These are phyloP conservation scores for Ophiostoma pallidulum DNA, from an alignment of 2,329 filamentous ascomycete genomes.

Conservation along the genomic window DNA sequence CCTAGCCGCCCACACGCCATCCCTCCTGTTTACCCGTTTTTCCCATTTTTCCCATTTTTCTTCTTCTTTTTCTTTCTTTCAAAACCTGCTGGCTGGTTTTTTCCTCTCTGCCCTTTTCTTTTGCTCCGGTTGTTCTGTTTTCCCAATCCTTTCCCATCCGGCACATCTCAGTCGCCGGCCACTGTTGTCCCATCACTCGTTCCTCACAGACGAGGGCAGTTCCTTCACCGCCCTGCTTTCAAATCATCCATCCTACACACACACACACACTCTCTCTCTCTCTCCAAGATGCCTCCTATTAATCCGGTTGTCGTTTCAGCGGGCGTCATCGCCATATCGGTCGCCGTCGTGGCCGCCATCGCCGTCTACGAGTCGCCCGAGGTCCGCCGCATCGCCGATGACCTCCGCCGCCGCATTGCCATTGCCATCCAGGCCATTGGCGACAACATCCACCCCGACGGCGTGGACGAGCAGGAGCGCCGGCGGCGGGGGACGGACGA, in stretches of 20 bases:
- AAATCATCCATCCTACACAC: background rate
- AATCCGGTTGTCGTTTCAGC: constrained; percentile 48
- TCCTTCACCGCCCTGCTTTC: background rate
- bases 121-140: background rate
- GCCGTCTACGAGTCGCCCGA: constrained; percentile 57
- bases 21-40: background rate
- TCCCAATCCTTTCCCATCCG: too few species aligned
- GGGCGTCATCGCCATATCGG: constrained; percentile 47
- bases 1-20: background rate
- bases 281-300: constrained; percentile 40
- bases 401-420: constrained; percentile 52
- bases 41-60: background rate
- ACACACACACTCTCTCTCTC: background rate
- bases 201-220: too few species aligned
- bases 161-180: background rate
- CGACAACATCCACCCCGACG: constrained; percentile 41
- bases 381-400: constrained; percentile 50
- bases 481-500: constrained; percentile 22
- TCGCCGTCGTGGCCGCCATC: constrained; percentile 48
- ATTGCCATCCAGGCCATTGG: constrained; percentile 50
- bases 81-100: background rate
- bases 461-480: constrained; percentile 14
- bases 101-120: background rate
- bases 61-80: background rate
- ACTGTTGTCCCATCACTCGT: background rate